phyloP scores from a whole-genome alignment of 495 filamentous ascomycete species.

The Aspergillus sparsus region DNA sequence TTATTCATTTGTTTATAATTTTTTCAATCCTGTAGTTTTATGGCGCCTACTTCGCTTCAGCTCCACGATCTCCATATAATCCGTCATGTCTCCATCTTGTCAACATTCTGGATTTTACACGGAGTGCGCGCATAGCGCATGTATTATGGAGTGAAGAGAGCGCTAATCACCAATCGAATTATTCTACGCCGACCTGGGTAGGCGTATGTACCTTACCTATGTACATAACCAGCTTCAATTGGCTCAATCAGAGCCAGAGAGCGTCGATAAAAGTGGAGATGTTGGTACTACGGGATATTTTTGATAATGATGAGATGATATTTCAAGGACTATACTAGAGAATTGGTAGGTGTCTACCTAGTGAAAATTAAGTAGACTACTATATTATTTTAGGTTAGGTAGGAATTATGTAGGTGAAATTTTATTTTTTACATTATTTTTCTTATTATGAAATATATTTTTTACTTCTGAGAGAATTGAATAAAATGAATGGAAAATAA shows the following conservation, averaged over 20 bases:
- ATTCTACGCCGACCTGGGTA: too few species aligned
- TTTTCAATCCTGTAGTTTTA: not conserved
- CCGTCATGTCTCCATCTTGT: not conserved
- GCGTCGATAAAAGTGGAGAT: too few species aligned
- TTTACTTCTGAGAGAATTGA: too few species aligned
- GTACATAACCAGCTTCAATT: not conserved
- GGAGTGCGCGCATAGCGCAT: constrained; percentile 9
- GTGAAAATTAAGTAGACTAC: too few species aligned
- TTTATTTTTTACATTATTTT: too few species aligned
- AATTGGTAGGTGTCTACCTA: too few species aligned
- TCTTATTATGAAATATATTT: too few species aligned
- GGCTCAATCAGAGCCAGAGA: not conserved
- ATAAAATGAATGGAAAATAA: too few species aligned
- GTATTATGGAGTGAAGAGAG: not conserved
- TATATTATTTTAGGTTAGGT: not conserved
- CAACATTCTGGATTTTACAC: not conserved
- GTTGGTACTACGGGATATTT: too few species aligned
- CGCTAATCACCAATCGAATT: not conserved
- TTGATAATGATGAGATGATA: too few species aligned
- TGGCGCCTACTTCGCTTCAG: constrained; percentile 3
- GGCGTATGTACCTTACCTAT: not conserved
- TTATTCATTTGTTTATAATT: not conserved
- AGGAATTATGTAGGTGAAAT: not conserved
- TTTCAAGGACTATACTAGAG: too few species aligned
- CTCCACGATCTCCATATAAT: not conserved